phyloP scores from a whole-genome alignment of 345 rosid genomes.

The Luvunga scandens region DNA sequence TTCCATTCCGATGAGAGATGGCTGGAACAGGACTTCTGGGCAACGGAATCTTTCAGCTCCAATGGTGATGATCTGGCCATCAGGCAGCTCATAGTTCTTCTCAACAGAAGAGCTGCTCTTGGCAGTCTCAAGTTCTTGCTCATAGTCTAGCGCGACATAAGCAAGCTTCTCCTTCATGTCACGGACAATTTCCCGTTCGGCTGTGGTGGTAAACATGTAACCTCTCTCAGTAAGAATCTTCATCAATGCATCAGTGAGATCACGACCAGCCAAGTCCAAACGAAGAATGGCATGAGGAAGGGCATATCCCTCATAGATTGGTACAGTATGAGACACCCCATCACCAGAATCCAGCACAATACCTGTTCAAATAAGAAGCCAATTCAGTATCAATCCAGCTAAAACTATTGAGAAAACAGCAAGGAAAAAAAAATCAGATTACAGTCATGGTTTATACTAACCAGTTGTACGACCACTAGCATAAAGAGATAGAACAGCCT shows the following conservation, averaged over 20 bases:
- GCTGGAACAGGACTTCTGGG: constrained; percentile 70
- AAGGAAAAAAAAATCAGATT: not conserved
- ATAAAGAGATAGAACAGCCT: constrained; percentile 48
- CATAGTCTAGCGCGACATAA: constrained; percentile 59
- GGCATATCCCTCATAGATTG: constrained; percentile 63
- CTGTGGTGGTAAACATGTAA: constrained; percentile 68
- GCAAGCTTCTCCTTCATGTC: constrained; percentile 70
- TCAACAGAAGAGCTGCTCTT: constrained; percentile 63
- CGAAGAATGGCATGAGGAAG: constrained; percentile 65
- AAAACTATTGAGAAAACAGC: not conserved
- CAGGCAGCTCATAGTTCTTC: constrained; percentile 64
- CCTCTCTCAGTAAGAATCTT: constrained; percentile 66
- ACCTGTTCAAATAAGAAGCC: constrained; percentile 28
- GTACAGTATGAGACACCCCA: constrained; percentile 70
- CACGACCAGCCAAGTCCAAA: constrained; percentile 62
- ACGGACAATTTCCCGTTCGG: constrained; percentile 73
- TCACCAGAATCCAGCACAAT: constrained; percentile 75
- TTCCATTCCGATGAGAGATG: constrained; percentile 65
- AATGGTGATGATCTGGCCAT: constrained; percentile 59
- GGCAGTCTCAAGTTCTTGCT: constrained; percentile 60
- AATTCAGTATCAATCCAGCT: not conserved
- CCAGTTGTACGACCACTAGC: constrained; percentile 59
- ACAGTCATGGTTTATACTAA: not conserved
- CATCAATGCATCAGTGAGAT: constrained; percentile 63
- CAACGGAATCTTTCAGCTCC: constrained; percentile 73